These are phyloP conservation scores for maize (Zea mays) DNA, from an alignment of 176 grass and related monocot species.

Conservation along the genomic window Zm-B73-REFERENCE-NAM-5.0 NC_050102.1:9757001-9757500, in stretches of 20 bases:
- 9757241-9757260: neutral
- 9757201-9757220: too few relatives aligned
- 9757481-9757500: slow-evolving; percentile 47
- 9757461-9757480: neutral
- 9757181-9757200: too few relatives aligned
- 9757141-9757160: too few relatives aligned
- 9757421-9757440: neutral
- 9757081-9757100: too few relatives aligned
- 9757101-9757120: too few relatives aligned
- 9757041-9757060: too few relatives aligned
- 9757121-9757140: too few relatives aligned
- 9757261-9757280: slow-evolving; percentile 12
- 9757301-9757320: slow-evolving; percentile 72
- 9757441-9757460: neutral
- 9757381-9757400: slow-evolving; percentile 96
- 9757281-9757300: neutral
- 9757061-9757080: too few relatives aligned
- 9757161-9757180: too few relatives aligned
- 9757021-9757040: too few relatives aligned
- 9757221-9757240: neutral
- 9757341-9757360: slow-evolving; percentile 82
- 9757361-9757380: slow-evolving; percentile 81
- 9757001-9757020: too few relatives aligned
- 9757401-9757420: neutral
- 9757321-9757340: slow-evolving; percentile 80